A percentile compares a stretch with the other conserved stretches of the same genome.
phyloP scores from a whole-genome alignment of 495 filamentous ascomycete species.

The Aspergillus mulundensis region DNA sequence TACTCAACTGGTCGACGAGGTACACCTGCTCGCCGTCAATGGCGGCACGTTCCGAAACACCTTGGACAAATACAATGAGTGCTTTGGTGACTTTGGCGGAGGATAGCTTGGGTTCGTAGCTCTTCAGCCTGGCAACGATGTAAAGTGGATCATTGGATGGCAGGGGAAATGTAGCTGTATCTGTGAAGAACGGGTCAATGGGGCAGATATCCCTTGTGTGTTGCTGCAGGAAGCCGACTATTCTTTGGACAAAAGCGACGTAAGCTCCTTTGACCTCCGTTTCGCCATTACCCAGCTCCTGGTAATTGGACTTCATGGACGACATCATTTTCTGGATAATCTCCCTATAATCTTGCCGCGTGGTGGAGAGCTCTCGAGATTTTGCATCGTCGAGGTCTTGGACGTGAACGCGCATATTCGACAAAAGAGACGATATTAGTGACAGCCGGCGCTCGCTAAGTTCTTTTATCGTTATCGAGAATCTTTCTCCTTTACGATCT shows the following conservation, averaged over 20 bases:
- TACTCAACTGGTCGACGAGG: conserved; percentile 54
- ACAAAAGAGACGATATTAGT: conserved; percentile 57
- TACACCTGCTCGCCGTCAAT: conserved; percentile 57
- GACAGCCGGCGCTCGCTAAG: conserved; percentile 55
- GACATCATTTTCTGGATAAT: conserved; percentile 57
- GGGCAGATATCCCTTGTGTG: conserved; percentile 58
- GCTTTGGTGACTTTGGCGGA: conserved; percentile 51
- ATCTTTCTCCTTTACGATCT: conserved; percentile 33
- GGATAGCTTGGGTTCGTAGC: conserved; percentile 57
- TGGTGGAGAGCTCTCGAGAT: conserved; percentile 25
- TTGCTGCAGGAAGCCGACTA: conserved; percentile 63
- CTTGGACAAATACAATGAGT: conserved; percentile 59
- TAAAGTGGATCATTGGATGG: conserved; percentile 63
- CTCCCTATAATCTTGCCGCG: conserved; percentile 51
- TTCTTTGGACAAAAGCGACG: conserved; percentile 61
- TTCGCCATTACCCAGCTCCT: conserved; percentile 48
- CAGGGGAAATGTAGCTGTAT: conserved; percentile 61
- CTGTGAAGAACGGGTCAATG: conserved; percentile 65
- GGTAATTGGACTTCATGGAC: conserved; percentile 66
- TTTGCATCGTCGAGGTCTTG: conserved; percentile 32
- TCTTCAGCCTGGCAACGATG: conserved; percentile 61
- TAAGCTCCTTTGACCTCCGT: conserved; percentile 50
- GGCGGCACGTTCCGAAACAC: conserved; percentile 59
- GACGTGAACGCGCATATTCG: conserved; percentile 60
- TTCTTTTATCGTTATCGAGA: conserved; percentile 50